Evolutionary conservation across 495 filamentous ascomycete species (phyloP).

Genomic region (Collariella sp.): DNA sequence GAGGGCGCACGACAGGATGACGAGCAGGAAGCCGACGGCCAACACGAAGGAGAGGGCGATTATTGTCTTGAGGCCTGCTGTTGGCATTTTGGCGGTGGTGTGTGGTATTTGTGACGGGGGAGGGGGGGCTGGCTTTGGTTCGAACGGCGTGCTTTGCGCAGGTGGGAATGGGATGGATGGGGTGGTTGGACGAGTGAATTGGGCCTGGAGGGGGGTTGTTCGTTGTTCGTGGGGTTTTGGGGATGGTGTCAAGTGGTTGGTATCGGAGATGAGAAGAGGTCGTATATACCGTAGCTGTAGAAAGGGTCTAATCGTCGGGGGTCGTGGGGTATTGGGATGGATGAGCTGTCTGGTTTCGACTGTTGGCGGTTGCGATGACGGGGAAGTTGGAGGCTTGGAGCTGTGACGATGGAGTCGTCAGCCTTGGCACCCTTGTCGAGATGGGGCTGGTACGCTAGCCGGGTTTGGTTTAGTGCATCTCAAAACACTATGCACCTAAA

Average conservation of each 20-base stretch:
- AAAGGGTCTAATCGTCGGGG: background rate
- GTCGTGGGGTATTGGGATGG: background rate
- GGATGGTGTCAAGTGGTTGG: background rate
- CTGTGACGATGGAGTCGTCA: slow-evolving; percentile 21
- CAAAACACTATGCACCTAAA: slow-evolving; percentile 7
- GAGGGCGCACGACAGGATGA: slow-evolving; percentile 94
- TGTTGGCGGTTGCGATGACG: slow-evolving; percentile 10
- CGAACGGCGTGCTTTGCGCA: background rate
- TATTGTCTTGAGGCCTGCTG: slow-evolving; percentile 93
- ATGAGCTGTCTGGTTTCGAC: background rate
- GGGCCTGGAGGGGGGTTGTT: background rate
- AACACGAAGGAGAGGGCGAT: slow-evolving; percentile 98
- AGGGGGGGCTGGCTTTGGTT: background rate
- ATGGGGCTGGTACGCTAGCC: background rate
- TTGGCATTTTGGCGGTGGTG: slow-evolving; percentile 50
- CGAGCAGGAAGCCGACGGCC: slow-evolving; percentile 96
- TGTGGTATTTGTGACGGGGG: background rate
- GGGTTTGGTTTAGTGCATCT: no score
- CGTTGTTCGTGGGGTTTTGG: background rate
- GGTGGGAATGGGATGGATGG: background rate
- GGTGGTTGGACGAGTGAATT: background rate
- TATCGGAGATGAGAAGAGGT: no score
- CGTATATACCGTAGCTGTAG: background rate
- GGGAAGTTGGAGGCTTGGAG: slow-evolving; percentile 10
- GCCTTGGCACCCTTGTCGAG: slow-evolving; percentile 17